Base-by-base conservation (phyloP, 2,329 filamentous ascomycete species). In the Arthrocladium fulminans region DNA sequence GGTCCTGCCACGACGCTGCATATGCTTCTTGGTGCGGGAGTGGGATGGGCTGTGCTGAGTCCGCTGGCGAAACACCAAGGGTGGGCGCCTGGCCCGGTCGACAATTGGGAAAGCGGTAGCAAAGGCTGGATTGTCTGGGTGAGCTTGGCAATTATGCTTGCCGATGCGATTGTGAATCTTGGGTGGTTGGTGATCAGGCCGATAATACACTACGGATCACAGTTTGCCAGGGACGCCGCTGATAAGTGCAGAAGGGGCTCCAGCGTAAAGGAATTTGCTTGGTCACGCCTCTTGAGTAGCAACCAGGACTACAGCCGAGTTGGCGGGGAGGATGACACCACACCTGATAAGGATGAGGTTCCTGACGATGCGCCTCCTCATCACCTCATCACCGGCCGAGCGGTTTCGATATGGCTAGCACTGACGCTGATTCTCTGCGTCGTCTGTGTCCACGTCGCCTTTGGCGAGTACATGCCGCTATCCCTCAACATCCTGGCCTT, bases 71-170 rank as follows among this genome's bases (percentile, higher is more conserved):
- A 95, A 64, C 70, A 74, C 49, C 80, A 77, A 57, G 88, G 86
- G 2, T 98, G 92, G 92, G 92, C 92, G 8, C 86, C 88, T 2
- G 92, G 89, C 0, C 75, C 81, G 1, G 87, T 96, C 1, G 76
- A 80, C 48, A 86, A 94, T 63, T 98, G 92, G 92, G 86, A 90
- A 51, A 80, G 75, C 13, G 92, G 92, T 8, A 95, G 88, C 63
- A 96, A 97, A 68, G 92, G 90, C 32, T 98, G 92, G 92, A 97
- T 98, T 51, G 87, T 98, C 0, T 98, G 92, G 92, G 75, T 94
- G 2, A 95, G 88, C 27, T 71, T 98, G 24, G 87, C 92, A 2
- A 96, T 98, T 56, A 98, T 98, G 92, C 75, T 98, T 22, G 86
- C 87, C 19, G 92, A 98, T 66, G 88, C 90, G 0, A 75, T 98